Evolutionary conservation across 2,329 filamentous ascomycete species (phyloP).

Genomic region (Aspergillus unguis): DNA sequence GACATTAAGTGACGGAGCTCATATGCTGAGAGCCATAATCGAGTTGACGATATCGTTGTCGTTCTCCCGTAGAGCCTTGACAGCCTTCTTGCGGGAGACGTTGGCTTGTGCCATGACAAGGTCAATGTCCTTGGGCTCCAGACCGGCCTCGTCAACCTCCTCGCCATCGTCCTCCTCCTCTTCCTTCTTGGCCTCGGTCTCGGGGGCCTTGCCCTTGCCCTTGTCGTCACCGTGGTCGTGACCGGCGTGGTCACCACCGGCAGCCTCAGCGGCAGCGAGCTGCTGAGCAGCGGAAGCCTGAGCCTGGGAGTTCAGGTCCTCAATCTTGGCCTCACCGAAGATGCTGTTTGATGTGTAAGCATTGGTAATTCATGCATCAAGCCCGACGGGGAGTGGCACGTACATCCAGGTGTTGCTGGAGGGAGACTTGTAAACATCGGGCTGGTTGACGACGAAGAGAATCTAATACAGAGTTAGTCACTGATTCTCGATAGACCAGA

Average conservation of each 20-base stretch:
- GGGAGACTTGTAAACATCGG: slow-evolving; percentile 98
- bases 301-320: slow-evolving; percentile 97
- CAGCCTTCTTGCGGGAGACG: slow-evolving; percentile 95
- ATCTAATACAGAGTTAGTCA: slow-evolving; percentile 58
- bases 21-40: slow-evolving; percentile 96
- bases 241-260: slow-evolving; percentile 58
- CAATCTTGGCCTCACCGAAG: slow-evolving; percentile 99
- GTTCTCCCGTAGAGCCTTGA: slow-evolving; percentile 95
- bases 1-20: slow-evolving; percentile 25
- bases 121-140: slow-evolving; percentile 99
- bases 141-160: slow-evolving; percentile 88
- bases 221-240: slow-evolving; percentile 52
- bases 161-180: slow-evolving; percentile 90
- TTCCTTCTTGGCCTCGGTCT: slow-evolving; percentile 61
- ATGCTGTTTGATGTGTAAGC: slow-evolving; percentile 60
- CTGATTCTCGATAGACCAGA: background rate
- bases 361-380: background rate
- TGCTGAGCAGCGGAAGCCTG: slow-evolving; percentile 95
- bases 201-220: slow-evolving; percentile 68
- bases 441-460: slow-evolving; percentile 99
- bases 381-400: slow-evolving; percentile 40
- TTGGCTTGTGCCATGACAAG: slow-evolving; percentile 97
- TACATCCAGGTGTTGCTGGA: slow-evolving; percentile 99
- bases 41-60: slow-evolving; percentile 99
- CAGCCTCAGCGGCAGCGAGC: slow-evolving; percentile 71